Percentiles rank a stretch among this genome's conserved stretches.
phyloP scores from a whole-genome alignment of 139 green algal genomes.

The Haematococcus lacustris region DNA sequence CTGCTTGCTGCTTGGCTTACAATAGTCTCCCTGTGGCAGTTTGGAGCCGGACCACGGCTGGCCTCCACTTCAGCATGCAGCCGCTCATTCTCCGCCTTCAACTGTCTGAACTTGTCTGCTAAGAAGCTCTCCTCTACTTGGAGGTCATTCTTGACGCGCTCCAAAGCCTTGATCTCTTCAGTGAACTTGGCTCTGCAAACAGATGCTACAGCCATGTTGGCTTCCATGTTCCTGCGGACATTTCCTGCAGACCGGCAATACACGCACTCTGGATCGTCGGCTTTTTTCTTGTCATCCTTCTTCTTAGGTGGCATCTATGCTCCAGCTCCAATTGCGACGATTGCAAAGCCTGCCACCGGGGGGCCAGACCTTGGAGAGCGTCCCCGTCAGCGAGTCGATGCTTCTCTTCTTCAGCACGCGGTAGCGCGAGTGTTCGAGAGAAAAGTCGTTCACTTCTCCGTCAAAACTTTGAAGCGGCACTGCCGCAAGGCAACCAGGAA shows the following conservation, averaged over 20 bases:
- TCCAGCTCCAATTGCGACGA: too few relatives aligned
- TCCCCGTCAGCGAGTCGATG: too few relatives aligned
- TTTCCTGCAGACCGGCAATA: neutral
- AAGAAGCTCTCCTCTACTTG: conserved; percentile 47
- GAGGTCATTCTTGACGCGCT: conserved; percentile 33
- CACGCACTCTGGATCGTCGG: conserved; percentile 33
- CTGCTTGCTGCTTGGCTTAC: too few relatives aligned
- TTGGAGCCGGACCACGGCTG: conserved; percentile 26
- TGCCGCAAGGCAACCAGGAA: too few relatives aligned
- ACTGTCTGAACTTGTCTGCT: conserved; percentile 45
- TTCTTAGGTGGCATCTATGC: conserved; percentile 41
- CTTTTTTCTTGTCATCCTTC: conserved; percentile 37
- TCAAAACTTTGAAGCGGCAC: too few relatives aligned
- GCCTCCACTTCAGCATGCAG: conserved; percentile 38
- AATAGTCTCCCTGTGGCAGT: conserved; percentile 57
- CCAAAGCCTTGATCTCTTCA: conserved; percentile 28
- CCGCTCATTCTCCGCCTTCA: conserved; percentile 41
- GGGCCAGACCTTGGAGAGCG: too few relatives aligned
- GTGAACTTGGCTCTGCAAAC: conserved; percentile 15
- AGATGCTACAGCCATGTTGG: neutral
- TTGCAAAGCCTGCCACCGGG: too few relatives aligned
- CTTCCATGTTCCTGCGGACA: conserved; percentile 6
- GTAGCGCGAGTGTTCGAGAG: too few relatives aligned
- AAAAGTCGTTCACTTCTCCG: too few relatives aligned
- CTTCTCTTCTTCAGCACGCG: too few relatives aligned